Evolutionary conservation across 2,329 filamentous ascomycete genomes (phyloP).

Genomic region (Zymoseptoria brevis): DNA sequence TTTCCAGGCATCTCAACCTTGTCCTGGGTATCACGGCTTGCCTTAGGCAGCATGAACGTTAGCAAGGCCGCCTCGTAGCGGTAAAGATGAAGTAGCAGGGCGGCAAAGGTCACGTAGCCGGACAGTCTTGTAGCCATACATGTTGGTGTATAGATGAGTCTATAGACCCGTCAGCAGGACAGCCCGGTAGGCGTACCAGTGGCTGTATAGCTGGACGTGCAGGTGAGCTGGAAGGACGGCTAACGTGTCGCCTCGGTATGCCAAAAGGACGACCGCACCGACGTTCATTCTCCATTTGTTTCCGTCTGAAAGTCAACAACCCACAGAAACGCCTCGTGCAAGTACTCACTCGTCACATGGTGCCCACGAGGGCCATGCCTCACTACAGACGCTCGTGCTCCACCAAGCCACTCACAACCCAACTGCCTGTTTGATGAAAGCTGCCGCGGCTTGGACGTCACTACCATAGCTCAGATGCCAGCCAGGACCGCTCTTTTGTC

Average conservation of each 20-base stretch:
- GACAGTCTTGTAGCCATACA: neutral
- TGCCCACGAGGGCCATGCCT: neutral
- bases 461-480: constrained; percentile 19
- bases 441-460: constrained; percentile 19
- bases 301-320: too few relatives aligned
- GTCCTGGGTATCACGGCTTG: too few relatives aligned
- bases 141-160: neutral
- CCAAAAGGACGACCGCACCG: too few relatives aligned
- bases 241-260: too few relatives aligned
- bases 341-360: neutral
- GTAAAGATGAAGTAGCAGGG: neutral
- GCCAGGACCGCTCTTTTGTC: constrained; percentile 14
- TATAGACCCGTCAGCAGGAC: neutral
- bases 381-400: neutral
- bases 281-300: too few relatives aligned
- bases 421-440: constrained; percentile 12
- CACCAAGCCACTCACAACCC: neutral
- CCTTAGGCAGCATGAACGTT: neutral
- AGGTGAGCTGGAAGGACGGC: neutral
- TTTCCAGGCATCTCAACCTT: neutral
- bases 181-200: neutral
- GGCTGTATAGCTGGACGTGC: neutral
- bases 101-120: too few relatives aligned
- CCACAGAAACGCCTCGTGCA: neutral
- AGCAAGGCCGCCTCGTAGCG: neutral